Conservation (phyloP, 2,329 filamentous ascomycete genomes). For the Alternaria gaisen region DNA sequence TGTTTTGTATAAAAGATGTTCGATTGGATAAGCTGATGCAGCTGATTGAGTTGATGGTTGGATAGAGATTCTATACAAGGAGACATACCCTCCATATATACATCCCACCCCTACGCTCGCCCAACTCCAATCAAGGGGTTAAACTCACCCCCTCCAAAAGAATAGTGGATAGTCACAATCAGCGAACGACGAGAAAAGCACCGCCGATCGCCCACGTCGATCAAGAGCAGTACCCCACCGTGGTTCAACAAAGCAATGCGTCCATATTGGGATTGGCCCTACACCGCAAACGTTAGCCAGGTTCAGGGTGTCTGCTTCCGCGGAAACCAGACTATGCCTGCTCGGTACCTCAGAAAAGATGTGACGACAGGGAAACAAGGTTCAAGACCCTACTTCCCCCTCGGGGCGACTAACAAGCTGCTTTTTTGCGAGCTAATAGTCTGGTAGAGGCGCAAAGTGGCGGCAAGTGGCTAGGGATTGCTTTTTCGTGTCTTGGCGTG, state of each 20-base stretch:
- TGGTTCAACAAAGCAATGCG: constrained; percentile 2
- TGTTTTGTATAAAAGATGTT: neutral
- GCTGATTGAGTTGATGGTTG: neutral
- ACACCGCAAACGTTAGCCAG: constrained; percentile 3
- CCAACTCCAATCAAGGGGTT: constrained; percentile 7
- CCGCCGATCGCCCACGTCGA: neutral
- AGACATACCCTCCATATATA: constrained; percentile 3
- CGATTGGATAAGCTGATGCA: neutral
- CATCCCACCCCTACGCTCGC: neutral
- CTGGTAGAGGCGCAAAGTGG: neutral
- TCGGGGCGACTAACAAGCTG: constrained; percentile 1
- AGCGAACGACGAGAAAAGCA: constrained; percentile 6
- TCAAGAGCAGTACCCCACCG: constrained; percentile 4
- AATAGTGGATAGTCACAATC: constrained; percentile 5
- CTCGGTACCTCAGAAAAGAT: constrained; percentile 3
- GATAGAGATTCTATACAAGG: neutral
- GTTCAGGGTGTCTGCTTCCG: constrained; percentile 5
- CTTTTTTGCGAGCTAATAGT: constrained; percentile 3
- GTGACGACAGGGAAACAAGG: constrained; percentile 8
- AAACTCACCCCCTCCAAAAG: constrained; percentile 2
- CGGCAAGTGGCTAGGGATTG: neutral
- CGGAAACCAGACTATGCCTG: neutral
- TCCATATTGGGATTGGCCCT: neutral
- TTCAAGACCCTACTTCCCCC: constrained; percentile 7
- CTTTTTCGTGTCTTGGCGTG: neutral